Evolutionary conservation across 2,329 filamentous ascomycete species (phyloP).

Genomic region (Pezicula radicicola): DNA sequence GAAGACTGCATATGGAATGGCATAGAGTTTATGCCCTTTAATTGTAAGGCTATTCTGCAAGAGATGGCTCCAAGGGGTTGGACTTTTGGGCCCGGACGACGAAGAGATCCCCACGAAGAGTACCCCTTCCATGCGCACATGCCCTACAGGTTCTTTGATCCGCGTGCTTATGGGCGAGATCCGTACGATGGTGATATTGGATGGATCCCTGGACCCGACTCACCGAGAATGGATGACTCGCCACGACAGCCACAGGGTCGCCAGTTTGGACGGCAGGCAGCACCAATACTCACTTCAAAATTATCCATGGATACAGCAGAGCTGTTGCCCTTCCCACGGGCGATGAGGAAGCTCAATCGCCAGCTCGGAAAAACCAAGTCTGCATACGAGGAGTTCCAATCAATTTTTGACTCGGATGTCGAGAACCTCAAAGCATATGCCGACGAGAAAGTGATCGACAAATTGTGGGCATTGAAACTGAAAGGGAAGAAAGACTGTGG

Average conservation of each 20-base stretch:
- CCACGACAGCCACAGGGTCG: no score
- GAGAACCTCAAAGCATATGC: conserved; percentile 12
- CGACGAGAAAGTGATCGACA: conserved; percentile 4
- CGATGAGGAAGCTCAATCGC: conserved; percentile 10
- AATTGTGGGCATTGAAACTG: conserved; percentile 15
- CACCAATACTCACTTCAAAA: not conserved
- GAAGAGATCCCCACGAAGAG: no score
- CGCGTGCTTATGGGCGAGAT: no score
- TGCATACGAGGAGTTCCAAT: conserved; percentile 17
- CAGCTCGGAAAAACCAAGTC: conserved; percentile 14
- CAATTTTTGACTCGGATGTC: conserved; percentile 16
- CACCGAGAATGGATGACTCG: not conserved
- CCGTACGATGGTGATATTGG: no score
- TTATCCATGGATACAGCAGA: not conserved
- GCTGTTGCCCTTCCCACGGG: conserved; percentile 8
- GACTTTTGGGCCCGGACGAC: no score
- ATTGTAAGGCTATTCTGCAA: no score
- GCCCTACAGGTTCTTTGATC: no score
- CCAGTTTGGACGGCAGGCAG: not conserved
- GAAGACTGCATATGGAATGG: no score
- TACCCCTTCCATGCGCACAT: no score
- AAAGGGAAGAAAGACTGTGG: conserved; percentile 8
- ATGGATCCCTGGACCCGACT: not conserved
- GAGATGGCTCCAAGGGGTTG: no score
- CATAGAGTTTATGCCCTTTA: no score